Percentiles rank a stretch among this genome's conserved stretches.
Evolutionary conservation across 257 asterid species (phyloP).

Genomic region (Osmanthus fragrans): DNA sequence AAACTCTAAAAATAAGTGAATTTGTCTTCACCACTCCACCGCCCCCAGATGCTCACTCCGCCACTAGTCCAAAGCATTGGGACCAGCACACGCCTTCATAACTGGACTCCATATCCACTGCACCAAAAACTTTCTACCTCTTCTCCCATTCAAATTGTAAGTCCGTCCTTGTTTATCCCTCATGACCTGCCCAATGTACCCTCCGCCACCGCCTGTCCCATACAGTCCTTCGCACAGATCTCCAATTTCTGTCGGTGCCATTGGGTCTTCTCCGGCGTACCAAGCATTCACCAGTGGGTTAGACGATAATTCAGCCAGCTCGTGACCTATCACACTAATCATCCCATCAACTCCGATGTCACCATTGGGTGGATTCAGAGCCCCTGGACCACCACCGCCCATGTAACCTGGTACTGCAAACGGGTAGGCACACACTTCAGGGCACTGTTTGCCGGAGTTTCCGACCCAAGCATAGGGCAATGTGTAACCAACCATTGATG

Average conservation of each 20-base stretch:
- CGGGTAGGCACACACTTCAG: constrained; percentile 94
- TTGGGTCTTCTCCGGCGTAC: constrained; percentile 97
- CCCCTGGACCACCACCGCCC: constrained; percentile 68
- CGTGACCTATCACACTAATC: constrained; percentile 91
- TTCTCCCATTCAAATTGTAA: constrained; percentile 69
- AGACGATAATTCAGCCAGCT: constrained; percentile 87
- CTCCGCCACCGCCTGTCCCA: constrained; percentile 93
- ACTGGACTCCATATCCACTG: constrained; percentile 89
- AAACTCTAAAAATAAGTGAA: neutral
- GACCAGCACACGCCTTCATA: constrained; percentile 84
- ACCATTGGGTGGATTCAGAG: constrained; percentile 65
- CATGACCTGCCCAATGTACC: constrained; percentile 75
- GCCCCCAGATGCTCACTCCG: neutral
- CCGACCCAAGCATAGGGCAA: constrained; percentile 94
- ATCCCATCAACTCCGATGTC: constrained; percentile 86
- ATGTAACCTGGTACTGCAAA: constrained; percentile 82
- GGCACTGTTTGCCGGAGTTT: constrained; percentile 82
- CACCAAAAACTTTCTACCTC: constrained; percentile 69
- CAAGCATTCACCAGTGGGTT: constrained; percentile 96
- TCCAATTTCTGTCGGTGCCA: constrained; percentile 89
- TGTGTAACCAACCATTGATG: constrained; percentile 79
- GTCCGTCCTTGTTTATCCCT: constrained; percentile 61
- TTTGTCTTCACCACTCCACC: neutral
- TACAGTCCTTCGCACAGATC: constrained; percentile 92
- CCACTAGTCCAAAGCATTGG: constrained; percentile 63